Percentiles rank a stretch among this genome's conserved stretches.
phyloP scores from a whole-genome alignment of 768 basidiomycete species.

The Chlorophyllum brunneum region DNA sequence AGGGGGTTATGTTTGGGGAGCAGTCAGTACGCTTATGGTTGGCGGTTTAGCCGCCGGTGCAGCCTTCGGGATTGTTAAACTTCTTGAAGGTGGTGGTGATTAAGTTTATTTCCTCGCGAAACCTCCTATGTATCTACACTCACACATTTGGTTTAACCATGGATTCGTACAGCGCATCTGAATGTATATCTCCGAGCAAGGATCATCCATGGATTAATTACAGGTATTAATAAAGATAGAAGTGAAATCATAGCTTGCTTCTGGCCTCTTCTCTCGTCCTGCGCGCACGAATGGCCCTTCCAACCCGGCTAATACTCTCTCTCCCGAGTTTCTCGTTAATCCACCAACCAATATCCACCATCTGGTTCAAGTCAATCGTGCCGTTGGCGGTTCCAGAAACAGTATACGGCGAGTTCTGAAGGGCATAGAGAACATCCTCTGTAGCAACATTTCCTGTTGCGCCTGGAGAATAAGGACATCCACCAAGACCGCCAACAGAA shows the following conservation, averaged over 20 bases:
- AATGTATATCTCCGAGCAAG: neutral
- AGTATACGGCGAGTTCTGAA: conserved; percentile 59
- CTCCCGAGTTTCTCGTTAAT: conserved; percentile 64
- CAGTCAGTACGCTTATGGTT: conserved; percentile 80
- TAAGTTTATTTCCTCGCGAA: neutral
- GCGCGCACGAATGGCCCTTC: conserved; percentile 62
- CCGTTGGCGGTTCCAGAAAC: conserved; percentile 42
- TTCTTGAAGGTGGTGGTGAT: conserved; percentile 32
- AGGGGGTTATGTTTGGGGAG: conserved; percentile 81
- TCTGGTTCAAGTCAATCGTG: conserved; percentile 55
- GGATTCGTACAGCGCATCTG: no score
- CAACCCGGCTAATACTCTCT: conserved; percentile 73
- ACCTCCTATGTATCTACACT: neutral
- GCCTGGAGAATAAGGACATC: conserved; percentile 95
- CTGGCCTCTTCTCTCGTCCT: conserved; percentile 29
- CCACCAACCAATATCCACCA: conserved; percentile 82
- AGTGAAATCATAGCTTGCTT: conserved; percentile 9
- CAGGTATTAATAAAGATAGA: neutral
- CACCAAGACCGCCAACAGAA: conserved; percentile 86
- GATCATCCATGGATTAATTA: conserved; percentile 5
- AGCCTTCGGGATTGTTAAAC: conserved; percentile 51
- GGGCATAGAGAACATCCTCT: conserved; percentile 85
- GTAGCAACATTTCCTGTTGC: conserved; percentile 95
- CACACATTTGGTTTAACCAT: neutral
- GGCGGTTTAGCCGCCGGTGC: conserved; percentile 86